phyloP scores from a whole-genome alignment of 257 asterid species.

The Henckelia pumila region DNA sequence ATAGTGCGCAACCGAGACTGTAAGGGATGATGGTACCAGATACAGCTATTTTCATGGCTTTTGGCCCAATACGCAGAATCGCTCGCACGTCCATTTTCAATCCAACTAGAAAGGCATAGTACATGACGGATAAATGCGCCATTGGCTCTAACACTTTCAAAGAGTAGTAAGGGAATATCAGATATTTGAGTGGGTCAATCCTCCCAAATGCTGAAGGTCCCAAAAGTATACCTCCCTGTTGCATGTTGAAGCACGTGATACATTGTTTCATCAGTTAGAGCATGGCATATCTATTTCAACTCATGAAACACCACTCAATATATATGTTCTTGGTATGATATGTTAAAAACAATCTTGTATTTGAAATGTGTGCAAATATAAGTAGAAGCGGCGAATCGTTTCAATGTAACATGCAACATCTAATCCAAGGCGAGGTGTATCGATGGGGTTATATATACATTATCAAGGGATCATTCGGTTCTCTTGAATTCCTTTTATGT shows the following conservation, averaged over 20 bases:
- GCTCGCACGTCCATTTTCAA: conserved; percentile 63
- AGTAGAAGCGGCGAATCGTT: too few species aligned
- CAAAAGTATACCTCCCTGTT: conserved; percentile 72
- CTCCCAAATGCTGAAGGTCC: conserved; percentile 79
- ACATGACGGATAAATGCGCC: conserved; percentile 71
- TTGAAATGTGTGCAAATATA: not conserved
- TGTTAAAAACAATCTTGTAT: not conserved
- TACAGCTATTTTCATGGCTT: conserved; percentile 52
- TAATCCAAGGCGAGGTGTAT: too few species aligned
- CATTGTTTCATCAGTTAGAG: conserved; percentile 15
- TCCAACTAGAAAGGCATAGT: conserved; percentile 74
- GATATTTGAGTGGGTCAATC: conserved; percentile 27
- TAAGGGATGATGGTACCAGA: conserved; percentile 62
- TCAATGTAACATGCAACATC: too few species aligned
- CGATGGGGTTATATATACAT: not conserved
- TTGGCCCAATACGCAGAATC: conserved; percentile 47
- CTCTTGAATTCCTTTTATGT: too few species aligned
- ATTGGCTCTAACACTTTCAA: conserved; percentile 70
- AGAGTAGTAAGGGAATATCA: conserved; percentile 59
- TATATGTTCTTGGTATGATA: not conserved
- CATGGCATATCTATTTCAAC: not conserved
- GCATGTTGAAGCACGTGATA: not conserved
- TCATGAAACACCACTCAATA: not conserved
- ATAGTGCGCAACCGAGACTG: conserved; percentile 42
- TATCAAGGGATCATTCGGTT: not conserved